Evolutionary conservation across 805 yeast species (phyloP).

Genomic region (Ogataea angusta): DNA sequence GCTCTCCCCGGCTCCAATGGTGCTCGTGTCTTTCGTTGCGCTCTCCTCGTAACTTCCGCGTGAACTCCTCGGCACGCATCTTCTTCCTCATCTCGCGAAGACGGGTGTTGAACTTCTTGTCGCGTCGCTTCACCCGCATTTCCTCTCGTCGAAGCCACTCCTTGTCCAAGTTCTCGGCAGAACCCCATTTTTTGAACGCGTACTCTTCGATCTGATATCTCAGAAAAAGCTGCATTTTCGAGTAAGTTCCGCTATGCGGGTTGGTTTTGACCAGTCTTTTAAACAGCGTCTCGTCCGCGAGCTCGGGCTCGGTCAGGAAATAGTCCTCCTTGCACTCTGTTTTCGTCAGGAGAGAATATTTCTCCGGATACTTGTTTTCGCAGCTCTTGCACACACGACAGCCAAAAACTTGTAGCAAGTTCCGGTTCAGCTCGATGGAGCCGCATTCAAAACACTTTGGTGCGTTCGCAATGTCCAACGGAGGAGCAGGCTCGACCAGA

Average conservation of each 20-base stretch:
- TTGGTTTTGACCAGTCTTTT: constrained; percentile 85
- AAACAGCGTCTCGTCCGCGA: constrained; percentile 63
- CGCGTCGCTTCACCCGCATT: constrained; percentile 67
- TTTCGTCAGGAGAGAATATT: constrained; percentile 86
- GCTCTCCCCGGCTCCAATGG: constrained; percentile 62
- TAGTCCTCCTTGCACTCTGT: constrained; percentile 95
- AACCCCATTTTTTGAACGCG: constrained; percentile 94
- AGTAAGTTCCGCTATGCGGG: constrained; percentile 86
- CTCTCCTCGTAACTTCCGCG: constrained; percentile 63
- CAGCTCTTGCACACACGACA: constrained; percentile 80
- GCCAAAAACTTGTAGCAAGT: constrained; percentile 63
- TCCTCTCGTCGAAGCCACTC: constrained; percentile 88
- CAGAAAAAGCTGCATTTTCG: constrained; percentile 88
- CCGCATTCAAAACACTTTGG: constrained; percentile 84
- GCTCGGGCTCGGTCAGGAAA: constrained; percentile 88
- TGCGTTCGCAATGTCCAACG: constrained; percentile 65
- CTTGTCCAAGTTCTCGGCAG: constrained; percentile 80
- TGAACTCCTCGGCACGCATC: constrained; percentile 88
- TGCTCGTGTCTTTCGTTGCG: constrained; percentile 62
- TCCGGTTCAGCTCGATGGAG: constrained; percentile 75
- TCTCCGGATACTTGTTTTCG: constrained; percentile 70
- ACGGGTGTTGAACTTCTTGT: constrained; percentile 73
- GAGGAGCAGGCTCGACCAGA: constrained; percentile 62
- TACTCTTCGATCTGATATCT: constrained; percentile 91
- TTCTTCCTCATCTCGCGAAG: constrained; percentile 84